phyloP scores from a whole-genome alignment of 169 alveolate species.

The Plasmodium reichenowi region DNA sequence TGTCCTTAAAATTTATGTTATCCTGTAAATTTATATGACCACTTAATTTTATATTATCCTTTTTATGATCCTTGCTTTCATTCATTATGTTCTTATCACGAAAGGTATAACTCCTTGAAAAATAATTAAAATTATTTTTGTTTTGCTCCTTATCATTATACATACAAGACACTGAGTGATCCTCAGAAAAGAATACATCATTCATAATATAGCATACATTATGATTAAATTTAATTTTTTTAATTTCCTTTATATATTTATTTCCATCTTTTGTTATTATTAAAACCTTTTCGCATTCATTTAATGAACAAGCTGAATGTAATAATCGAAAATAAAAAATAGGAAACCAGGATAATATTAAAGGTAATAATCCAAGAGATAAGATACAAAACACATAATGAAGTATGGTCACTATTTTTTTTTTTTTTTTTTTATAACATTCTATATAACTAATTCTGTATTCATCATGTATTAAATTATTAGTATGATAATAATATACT shows the following conservation, averaged over 20 bases:
- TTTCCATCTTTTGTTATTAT: neutral
- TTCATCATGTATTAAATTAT: neutral
- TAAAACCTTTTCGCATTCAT: neutral
- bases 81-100: no score
- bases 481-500: no score
- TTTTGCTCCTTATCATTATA: no score
- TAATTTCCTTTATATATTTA: constrained; percentile 3
- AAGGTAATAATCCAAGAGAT: constrained; percentile 4
- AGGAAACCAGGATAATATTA: constrained; percentile 3
- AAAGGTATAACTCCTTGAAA: no score
- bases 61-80: no score
- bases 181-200: neutral
- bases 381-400: neutral
- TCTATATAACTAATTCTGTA: neutral
- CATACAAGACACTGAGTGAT: no score
- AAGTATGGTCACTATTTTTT: neutral
- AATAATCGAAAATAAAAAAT: constrained; percentile 2
- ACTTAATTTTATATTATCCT: no score
- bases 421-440: neutral
- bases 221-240: neutral
- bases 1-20: no score
- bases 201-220: neutral
- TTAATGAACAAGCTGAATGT: neutral
- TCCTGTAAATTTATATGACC: no score
- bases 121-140: no score